A percentile compares a stretch with the other conserved stretches of the same genome.
Conservation (phyloP, 2,329 filamentous ascomycete species). For the Ambrosiella xylebori region DNA sequence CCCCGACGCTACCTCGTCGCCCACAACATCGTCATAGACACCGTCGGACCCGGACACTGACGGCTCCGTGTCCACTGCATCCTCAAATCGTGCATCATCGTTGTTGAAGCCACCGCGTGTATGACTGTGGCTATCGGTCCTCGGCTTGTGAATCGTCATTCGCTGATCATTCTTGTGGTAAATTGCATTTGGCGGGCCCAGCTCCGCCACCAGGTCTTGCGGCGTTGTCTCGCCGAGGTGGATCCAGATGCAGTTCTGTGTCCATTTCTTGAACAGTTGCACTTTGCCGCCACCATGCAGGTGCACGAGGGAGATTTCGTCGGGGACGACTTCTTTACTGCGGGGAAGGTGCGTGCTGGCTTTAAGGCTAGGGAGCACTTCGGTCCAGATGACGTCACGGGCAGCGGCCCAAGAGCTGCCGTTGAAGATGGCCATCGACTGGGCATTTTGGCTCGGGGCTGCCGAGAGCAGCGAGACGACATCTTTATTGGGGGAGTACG, state of each 20-base stretch:
- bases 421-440: constrained; percentile 77
- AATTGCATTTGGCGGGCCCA: constrained; percentile 85
- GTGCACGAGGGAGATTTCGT: constrained; percentile 68
- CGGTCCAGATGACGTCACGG: constrained; percentile 58
- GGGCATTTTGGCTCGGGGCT: constrained; percentile 56
- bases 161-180: constrained; percentile 82
- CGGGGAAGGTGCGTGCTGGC: constrained; percentile 51
- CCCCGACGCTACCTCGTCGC: constrained; percentile 37
- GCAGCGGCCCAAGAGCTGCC: constrained; percentile 83
- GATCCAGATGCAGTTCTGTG: constrained; percentile 50
- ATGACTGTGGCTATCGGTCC: constrained; percentile 32
- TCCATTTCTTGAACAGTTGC: constrained; percentile 58
- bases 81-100: constrained; percentile 32
- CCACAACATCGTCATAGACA: constrained; percentile 37
- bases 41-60: constrained; percentile 59
- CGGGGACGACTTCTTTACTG: constrained; percentile 62
- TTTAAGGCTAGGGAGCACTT: constrained; percentile 55
- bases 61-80: constrained; percentile 54
- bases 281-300: constrained; percentile 64
- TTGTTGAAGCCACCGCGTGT: constrained; percentile 21
- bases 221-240: constrained; percentile 72
- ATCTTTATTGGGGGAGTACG: constrained; percentile 61
- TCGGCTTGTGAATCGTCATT: constrained; percentile 64
- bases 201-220: constrained; percentile 76
- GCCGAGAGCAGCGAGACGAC: constrained; percentile 76